A percentile compares a stretch with the other conserved stretches of the same genome.
These are phyloP conservation scores for Asterionellopsis glacialis DNA, from an alignment of 108 stramenopile genomes.

Conservation along the genomic window DNA sequence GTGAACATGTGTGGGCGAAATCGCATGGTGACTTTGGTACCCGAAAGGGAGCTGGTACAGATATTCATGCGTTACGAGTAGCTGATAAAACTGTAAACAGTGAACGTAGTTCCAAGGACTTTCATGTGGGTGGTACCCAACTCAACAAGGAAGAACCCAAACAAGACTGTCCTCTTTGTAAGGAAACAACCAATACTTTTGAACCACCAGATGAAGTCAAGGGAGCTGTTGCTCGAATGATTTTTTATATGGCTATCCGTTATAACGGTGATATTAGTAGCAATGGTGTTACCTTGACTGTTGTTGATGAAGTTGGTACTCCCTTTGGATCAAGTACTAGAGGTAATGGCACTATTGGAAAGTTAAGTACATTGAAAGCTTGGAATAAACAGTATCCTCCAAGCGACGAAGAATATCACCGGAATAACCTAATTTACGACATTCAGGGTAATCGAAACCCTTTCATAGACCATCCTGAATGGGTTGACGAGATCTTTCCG, in stretches of 20 bases:
- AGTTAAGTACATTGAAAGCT: constrained; percentile 43
- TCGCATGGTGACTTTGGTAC: constrained; percentile 42
- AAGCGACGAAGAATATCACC: constrained; percentile 37
- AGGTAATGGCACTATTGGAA: constrained; percentile 29
- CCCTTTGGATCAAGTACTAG: constrained; percentile 4
- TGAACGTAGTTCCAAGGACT: constrained; percentile 42
- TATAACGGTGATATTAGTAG: constrained; percentile 31
- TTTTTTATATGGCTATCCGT: constrained; percentile 75
- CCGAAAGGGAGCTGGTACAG: constrained; percentile 26
- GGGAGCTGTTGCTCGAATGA: constrained; percentile 71
- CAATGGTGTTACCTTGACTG: constrained; percentile 27
- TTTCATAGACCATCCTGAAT: constrained; percentile 73
- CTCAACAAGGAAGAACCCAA: background rate
- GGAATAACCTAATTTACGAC: constrained; percentile 57
- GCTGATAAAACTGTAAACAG: constrained; percentile 61
- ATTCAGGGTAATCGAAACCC: constrained; percentile 85
- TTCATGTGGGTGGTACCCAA: constrained; percentile 36
- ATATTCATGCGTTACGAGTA: constrained; percentile 64
- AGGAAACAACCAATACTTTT: constrained; percentile 7
- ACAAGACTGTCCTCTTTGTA: constrained; percentile 21
- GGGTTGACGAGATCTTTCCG: constrained; percentile 27
- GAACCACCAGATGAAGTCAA: constrained; percentile 42
- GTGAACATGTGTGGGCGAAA: constrained; percentile 76
- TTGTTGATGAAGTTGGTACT: constrained; percentile 30
- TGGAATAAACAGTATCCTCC: constrained; percentile 72